A percentile compares a stretch with the other conserved stretches of the same genome.
Conservation (phyloP, 805 yeast species). For the Saturnispora gosingensis region DNA sequence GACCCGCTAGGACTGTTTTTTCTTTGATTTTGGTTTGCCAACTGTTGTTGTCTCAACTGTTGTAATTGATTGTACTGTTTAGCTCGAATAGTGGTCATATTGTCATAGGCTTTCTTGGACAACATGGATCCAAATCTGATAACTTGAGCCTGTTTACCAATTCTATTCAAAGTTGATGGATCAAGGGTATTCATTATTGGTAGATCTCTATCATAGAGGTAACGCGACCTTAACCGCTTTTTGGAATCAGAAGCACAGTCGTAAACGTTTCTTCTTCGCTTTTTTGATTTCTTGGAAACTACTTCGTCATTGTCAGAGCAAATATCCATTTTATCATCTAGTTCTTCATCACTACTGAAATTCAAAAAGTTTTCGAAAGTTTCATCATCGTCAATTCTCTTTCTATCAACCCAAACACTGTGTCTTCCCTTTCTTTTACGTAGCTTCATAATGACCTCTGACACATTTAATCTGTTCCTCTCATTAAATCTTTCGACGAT, state of each 20-base stretch:
- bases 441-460: conserved; percentile 48
- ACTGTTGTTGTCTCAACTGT: conserved; percentile 28
- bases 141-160: conserved; percentile 78
- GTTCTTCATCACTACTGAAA: conserved; percentile 22
- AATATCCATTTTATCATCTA: conserved; percentile 22
- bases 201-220: conserved; percentile 41
- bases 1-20: neutral
- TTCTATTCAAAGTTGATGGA: conserved; percentile 76
- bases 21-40: conserved; percentile 24
- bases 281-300: conserved; percentile 7
- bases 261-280: conserved; percentile 25
- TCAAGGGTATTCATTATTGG: conserved; percentile 48
- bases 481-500: conserved; percentile 11
- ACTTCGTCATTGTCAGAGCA: conserved; percentile 3
- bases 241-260: conserved; percentile 27
- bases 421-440: conserved; percentile 71
- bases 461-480: conserved; percentile 24
- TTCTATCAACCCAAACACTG: conserved; percentile 68
- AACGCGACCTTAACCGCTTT: conserved; percentile 38
- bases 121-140: conserved; percentile 90
- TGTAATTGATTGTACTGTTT: conserved; percentile 39
- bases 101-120: conserved; percentile 78
- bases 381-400: conserved; percentile 32
- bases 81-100: conserved; percentile 66
- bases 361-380: conserved; percentile 32